Conservation (phyloP, 306 rosid species). For the Cucurbita argyrosperma region DNA sequence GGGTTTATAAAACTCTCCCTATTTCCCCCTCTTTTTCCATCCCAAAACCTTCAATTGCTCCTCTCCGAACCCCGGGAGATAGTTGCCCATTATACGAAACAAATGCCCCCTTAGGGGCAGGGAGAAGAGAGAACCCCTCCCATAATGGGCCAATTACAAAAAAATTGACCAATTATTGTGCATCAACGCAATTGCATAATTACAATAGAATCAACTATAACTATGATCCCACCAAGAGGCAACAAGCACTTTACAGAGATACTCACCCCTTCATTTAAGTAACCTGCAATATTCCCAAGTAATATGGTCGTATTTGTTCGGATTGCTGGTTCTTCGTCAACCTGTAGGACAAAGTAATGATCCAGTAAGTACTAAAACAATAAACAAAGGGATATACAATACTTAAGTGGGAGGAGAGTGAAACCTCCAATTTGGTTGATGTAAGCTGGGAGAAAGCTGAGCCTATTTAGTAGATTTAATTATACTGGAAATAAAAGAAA, state of each 20-base stretch:
- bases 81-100: no score
- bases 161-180: no score
- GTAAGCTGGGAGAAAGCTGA: background rate
- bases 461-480: background rate
- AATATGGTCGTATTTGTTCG: conserved; percentile 94
- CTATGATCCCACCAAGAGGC: no score
- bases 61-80: no score
- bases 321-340: conserved; percentile 95
- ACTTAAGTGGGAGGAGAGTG: background rate
- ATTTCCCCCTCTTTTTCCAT: no score
- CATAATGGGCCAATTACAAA: no score
- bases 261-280: conserved; percentile 88
- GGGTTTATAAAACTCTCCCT: no score
- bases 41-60: no score
- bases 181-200: no score
- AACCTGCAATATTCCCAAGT: conserved; percentile 82
- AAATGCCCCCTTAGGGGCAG: no score
- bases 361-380: conserved; percentile 4
- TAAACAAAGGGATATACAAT: background rate
- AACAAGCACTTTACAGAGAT: conserved; percentile 1
- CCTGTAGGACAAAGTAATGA: conserved; percentile 37
- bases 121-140: no score
- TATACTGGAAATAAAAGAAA: background rate
- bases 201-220: no score
- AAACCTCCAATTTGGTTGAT: background rate